phyloP scores from a whole-genome alignment of 1,284 basidiomycete species.

The Ceratobasidium theobromae region DNA sequence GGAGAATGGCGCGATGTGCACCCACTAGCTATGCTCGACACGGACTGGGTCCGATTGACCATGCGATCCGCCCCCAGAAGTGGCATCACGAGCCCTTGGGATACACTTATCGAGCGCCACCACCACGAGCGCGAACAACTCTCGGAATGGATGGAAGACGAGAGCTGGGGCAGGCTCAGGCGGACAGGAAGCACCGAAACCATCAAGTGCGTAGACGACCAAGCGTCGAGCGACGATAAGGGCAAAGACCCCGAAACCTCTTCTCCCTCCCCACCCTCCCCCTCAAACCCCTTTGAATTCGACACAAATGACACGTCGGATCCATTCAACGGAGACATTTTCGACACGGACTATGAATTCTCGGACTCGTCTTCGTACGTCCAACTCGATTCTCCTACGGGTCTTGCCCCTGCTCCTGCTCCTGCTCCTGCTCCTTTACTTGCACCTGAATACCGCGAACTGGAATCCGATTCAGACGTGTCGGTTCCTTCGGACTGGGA shows the following conservation, averaged over 20 bases:
- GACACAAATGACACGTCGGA: too few species aligned
- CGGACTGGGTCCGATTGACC: conserved; percentile 33
- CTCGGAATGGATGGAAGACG: conserved; percentile 33
- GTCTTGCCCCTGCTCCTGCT: not conserved
- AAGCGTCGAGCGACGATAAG: not conserved
- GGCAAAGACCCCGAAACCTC: too few species aligned
- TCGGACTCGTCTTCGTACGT: too few species aligned
- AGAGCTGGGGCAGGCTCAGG: conserved; percentile 13
- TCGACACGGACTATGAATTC: too few species aligned
- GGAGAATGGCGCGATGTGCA: conserved; percentile 34
- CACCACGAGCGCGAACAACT: conserved; percentile 35
- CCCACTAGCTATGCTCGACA: conserved; percentile 36
- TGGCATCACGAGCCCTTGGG: conserved; percentile 33
- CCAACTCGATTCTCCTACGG: too few species aligned
- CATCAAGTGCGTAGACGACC: not conserved
- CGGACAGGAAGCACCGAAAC: conserved; percentile 28
- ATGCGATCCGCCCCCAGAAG: not conserved
- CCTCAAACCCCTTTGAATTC: too few species aligned
- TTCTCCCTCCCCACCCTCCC: too few species aligned
- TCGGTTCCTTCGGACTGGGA: not conserved
- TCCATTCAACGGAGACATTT: too few species aligned
- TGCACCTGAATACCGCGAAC: not conserved
- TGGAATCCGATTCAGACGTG: not conserved
- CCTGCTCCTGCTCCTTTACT: not conserved
- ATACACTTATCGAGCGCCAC: conserved; percentile 37